Evolutionary conservation across 2,329 filamentous ascomycete genomes (phyloP).

Genomic region (Talaromyces sp.): DNA sequence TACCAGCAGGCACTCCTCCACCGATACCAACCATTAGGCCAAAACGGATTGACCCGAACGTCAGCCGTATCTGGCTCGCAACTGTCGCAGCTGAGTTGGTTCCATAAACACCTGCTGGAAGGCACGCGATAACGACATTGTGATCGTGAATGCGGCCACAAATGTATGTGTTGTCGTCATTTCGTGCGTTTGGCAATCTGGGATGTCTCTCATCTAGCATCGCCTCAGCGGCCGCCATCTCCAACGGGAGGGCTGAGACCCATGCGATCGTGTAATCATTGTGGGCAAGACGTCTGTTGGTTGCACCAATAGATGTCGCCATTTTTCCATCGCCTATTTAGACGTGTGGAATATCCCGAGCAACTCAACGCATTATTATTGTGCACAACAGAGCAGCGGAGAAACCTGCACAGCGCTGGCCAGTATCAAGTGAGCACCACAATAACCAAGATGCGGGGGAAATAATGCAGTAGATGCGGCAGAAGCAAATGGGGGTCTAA

Average conservation of each 20-base stretch:
- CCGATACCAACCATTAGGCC: slow-evolving; percentile 22
- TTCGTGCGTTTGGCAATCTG: slow-evolving; percentile 3
- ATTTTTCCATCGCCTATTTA: background rate
- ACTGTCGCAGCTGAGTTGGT: slow-evolving; percentile 17
- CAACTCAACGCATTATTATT: background rate
- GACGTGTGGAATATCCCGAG: background rate
- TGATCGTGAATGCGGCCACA: slow-evolving; percentile 14
- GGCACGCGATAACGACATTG: slow-evolving; percentile 18
- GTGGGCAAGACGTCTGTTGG: background rate
- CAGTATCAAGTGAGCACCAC: background rate
- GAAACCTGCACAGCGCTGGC: background rate
- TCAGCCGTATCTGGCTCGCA: slow-evolving; percentile 14
- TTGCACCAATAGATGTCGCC: background rate
- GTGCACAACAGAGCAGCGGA: background rate
- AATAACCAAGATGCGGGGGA: background rate
- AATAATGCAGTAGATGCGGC: background rate
- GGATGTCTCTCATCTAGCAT: slow-evolving; percentile 18
- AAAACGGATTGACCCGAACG: slow-evolving; percentile 16
- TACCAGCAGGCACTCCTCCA: slow-evolving; percentile 16
- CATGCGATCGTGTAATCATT: slow-evolving; percentile 1
- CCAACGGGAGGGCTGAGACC: background rate
- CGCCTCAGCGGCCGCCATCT: slow-evolving; percentile 3
- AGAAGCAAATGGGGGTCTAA: background rate
- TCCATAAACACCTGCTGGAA: slow-evolving; percentile 12
- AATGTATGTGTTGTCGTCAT: slow-evolving; percentile 15